Evolutionary conservation across 2,329 filamentous ascomycete species (phyloP).

Genomic region (Podosphaera fusca): DNA sequence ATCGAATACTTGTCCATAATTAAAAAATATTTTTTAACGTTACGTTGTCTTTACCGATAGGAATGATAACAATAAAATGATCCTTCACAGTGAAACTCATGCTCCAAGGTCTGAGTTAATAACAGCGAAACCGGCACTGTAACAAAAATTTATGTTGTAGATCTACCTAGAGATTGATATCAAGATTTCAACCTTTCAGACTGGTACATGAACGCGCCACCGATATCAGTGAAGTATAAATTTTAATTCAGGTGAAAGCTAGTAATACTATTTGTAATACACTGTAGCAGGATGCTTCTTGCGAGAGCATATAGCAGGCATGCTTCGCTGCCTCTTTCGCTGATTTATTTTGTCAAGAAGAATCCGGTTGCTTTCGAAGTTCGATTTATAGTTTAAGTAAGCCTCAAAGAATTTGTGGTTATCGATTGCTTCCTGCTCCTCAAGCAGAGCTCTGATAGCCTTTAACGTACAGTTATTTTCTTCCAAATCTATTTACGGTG

Average conservation of each 20-base stretch:
- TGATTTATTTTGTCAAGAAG: background rate
- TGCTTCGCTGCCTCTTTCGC: slow-evolving; percentile 1
- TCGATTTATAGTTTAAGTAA: background rate
- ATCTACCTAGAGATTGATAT: background rate
- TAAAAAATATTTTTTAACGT: background rate
- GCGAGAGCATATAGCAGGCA: background rate
- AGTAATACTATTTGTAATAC: background rate
- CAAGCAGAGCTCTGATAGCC: background rate
- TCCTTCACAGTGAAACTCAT: background rate
- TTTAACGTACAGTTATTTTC: background rate
- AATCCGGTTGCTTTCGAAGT: background rate
- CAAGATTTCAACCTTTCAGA: background rate
- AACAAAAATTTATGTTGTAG: background rate
- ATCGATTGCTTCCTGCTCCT: background rate
- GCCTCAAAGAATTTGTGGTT: background rate
- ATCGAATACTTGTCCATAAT: background rate
- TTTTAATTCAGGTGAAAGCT: background rate
- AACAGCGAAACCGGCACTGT: no score
- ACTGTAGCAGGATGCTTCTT: background rate
- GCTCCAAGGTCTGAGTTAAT: background rate
- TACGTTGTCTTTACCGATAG: background rate
- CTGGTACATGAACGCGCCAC: background rate
- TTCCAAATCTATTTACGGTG: no score
- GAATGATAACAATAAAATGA: background rate
- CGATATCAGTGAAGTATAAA: background rate